Base-by-base conservation (phyloP, 208 protist genomes). In the Crithidia mellificae region DNA sequence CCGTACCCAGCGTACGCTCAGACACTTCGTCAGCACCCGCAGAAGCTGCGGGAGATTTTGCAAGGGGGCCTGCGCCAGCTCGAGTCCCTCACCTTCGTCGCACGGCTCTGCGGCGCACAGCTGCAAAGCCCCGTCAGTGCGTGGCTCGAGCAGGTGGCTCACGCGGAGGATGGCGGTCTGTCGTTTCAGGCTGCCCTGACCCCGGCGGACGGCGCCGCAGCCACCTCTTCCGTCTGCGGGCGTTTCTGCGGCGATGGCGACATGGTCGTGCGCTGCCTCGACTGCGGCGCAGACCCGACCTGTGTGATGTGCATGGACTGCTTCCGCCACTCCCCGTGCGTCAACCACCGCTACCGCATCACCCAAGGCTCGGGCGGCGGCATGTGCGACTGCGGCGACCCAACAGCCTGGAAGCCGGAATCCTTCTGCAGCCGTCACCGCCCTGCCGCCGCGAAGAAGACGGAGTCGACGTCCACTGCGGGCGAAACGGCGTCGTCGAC, bases 321-420 rank as follows among this genome's bases (percentile, higher is more conserved):
- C 85, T 98, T 98, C 61, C 62, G 85, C 41, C 57, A 86, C 58
- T 94, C 87, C 36, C 81, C 88, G 36, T 95, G 93, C 55, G 64
- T 74, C 22, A 77, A 80, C n/a, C 91, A 96, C 57, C 76, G 80
- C 46, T 87, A 95, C 75, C 55, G 76, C 25, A 81, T 97, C 46
- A 74, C 68, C 15, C 65, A 67, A n/a, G 70, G 83, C 68, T 77
- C 81, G 32, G 92, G 80, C 30, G 79, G 83, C 39, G 93, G 92
- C 63, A 93, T 96, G 72, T 98, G 95, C 71, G 95, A 98, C 84
- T 98, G 95, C 81, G 95, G 95, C 41, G 95, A 98, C 73, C 80
- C 87, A n/a, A 83, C 71, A 49, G 88, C 91, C 22, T 92, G 90
- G 89, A 83, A 87, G 53, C 20, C 64, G 27, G 68, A 78, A 41